Evolutionary conservation across 768 basidiomycete genomes (phyloP).

Genomic region (Leccinum arenicola): DNA sequence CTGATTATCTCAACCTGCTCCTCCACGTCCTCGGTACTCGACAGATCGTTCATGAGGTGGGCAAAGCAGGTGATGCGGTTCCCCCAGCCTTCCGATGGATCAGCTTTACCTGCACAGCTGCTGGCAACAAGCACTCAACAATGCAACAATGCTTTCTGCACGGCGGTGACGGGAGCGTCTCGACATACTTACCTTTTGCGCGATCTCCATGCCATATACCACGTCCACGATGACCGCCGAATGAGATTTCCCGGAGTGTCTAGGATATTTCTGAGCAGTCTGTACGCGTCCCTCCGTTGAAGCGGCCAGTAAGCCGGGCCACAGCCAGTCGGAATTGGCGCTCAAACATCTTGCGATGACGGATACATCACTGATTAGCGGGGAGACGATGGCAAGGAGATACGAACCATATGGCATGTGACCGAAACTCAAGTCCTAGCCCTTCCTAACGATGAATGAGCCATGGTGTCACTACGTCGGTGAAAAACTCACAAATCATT

Average conservation of each 20-base stretch:
- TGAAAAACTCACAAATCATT: slow-evolving; percentile 41
- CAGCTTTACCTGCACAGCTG: background rate
- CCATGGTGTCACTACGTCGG: background rate
- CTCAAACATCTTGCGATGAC: slow-evolving; percentile 51
- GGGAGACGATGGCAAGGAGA: background rate
- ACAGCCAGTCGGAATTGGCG: slow-evolving; percentile 47
- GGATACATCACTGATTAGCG: background rate
- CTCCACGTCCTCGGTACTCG: slow-evolving; percentile 3
- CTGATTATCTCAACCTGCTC: slow-evolving; percentile 35
- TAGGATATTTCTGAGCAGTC: slow-evolving; percentile 44
- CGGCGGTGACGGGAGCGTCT: slow-evolving; percentile 41
- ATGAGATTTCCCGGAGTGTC: slow-evolving; percentile 42
- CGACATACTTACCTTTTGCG: slow-evolving; percentile 40
- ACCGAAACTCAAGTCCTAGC: slow-evolving; percentile 50
- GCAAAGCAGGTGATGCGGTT: slow-evolving; percentile 33
- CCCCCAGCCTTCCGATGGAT: slow-evolving; percentile 18
- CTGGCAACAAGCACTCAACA: slow-evolving; percentile 32
- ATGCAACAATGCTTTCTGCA: slow-evolving; percentile 25
- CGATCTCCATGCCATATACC: slow-evolving; percentile 48
- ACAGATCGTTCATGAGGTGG: slow-evolving; percentile 24
- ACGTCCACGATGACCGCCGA: slow-evolving; percentile 51
- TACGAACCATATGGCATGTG: slow-evolving; percentile 50
- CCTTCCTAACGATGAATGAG: slow-evolving; percentile 35
- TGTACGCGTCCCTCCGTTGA: slow-evolving; percentile 43
- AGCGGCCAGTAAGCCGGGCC: slow-evolving; percentile 41